Base-by-base conservation (phyloP, 2,329 filamentous ascomycete genomes). In the Blastomyces parvus region DNA sequence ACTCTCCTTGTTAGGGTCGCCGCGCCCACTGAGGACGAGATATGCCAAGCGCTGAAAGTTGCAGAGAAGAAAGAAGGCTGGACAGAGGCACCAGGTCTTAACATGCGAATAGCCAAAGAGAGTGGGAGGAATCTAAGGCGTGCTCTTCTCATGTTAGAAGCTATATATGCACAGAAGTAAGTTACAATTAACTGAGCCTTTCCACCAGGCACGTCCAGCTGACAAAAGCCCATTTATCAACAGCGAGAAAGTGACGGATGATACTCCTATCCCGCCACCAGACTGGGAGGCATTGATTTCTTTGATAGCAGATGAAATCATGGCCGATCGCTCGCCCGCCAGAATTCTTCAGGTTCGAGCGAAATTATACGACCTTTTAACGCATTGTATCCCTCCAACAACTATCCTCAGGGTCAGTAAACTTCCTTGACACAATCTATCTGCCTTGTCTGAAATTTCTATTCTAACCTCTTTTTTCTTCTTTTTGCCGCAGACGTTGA, bases 101-200 rank as follows among this genome's bases (percentile, higher is more conserved):
- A 97, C 74, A 83, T 84, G 76, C 86, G 90, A 70, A 94, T 99
- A 74, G 94, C 94, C 0, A 86, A 85, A 72, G 91, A 96, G 71
- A 96, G 93, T 71, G 91, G 91, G 44, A 84, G 94, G 67, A 99
- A 99, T 77, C 75, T 99, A 71, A 86, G 94, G 67, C 87, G 89
- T 72, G 94, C 94, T 22, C 78, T 99, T 71, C 81, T 99, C 69
- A 99, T 99, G 92, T 96, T 93, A 72, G 94, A 99, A 79, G 89
- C 94, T 14, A 90, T 97, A 33, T 91, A 97, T 79, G 94, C 94
- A 42, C 93, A 97, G 74, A 97, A 97, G 91, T 97, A 83, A 60
- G 40, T 48, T 52, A 6, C 33, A 48, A 42, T 59, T 30, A 59
- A 64, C 30, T 61, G 57, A 13, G 36, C 11, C 36, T 19, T 50